phyloP scores from a whole-genome alignment of 192 early-diverging fungal genomes.

The Spinellus fusiger region DNA sequence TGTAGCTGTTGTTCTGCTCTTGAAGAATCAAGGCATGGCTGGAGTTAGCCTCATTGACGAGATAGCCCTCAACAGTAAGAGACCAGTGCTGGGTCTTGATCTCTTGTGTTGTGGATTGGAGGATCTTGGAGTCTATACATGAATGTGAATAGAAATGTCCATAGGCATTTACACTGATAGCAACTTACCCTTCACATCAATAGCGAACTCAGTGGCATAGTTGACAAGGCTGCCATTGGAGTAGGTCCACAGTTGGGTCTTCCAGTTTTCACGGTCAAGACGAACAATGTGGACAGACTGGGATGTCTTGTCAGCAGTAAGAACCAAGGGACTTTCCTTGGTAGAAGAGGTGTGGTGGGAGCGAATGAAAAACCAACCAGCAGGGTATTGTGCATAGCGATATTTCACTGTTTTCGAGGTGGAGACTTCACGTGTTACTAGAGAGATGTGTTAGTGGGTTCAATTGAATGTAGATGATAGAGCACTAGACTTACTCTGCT shows the following conservation, averaged over 20 bases:
- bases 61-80: conserved; percentile 24
- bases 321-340: conserved; percentile 11
- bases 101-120: conserved; percentile 3
- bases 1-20: not conserved
- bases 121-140: not conserved
- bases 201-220: conserved; percentile 12
- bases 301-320: conserved; percentile 3
- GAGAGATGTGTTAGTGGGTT: not conserved
- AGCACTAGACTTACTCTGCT: conserved; percentile 11
- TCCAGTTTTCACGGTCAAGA: conserved; percentile 14
- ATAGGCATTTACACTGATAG: not conserved
- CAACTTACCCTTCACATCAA: conserved; percentile 20
- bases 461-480: no score
- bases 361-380: conserved; percentile 28
- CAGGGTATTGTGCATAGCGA: conserved; percentile 24
- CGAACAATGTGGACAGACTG: not conserved
- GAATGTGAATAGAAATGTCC: not conserved
- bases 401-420: conserved; percentile 7
- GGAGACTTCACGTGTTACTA: conserved; percentile 4
- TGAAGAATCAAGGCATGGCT: conserved; percentile 3
- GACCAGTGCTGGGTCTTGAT: conserved; percentile 15
- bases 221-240: conserved; percentile 17
- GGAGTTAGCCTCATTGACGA: conserved; percentile 6
- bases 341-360: conserved; percentile 3
- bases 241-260: conserved; percentile 23